Base-by-base conservation (phyloP, 2,329 filamentous ascomycete genomes). In the Pseudonectria foliicola region DNA sequence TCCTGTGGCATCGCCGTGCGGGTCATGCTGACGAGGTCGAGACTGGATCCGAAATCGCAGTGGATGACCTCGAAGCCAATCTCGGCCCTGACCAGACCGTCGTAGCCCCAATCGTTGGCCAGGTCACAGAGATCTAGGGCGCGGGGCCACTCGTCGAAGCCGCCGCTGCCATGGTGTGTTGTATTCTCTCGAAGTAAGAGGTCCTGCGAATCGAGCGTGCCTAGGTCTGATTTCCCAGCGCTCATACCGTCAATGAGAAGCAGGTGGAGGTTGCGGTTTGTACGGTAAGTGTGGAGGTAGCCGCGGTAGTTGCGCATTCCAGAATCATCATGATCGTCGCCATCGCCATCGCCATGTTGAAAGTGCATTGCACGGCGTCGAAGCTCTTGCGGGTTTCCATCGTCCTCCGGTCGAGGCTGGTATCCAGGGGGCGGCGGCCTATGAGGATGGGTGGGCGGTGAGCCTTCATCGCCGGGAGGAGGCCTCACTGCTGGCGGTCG, bases 181-280 rank as follows among this genome's bases (percentile, higher is more conserved):
- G 44, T 47, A 28, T 60, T 54, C 7, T 68, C 66, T 7, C 71
- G 63, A 2, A 87, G 63, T 1, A 86, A 50, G 2, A 68, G 52
- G 48, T 86, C 81, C 48, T 85, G 80, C 0, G 74, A 68, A 49
- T 86, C 82, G 3, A 85, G 64, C 0, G 80, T 84, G 4, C 82
- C 82, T 50, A 78, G 75, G 2, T 50, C 32, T 0, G 73, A 75
- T 46, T 86, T 86, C 2, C 68, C 82, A 0, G 79, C 82, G 3
- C 74, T 73, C 65, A 80, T 78, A 4, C 82, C 82, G 50, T 87
- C 83, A 12, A 86, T 54, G 48, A 85, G 84, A 3, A 87, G 60
- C 3, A 85, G 62, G 10, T 70, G 68, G 1, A 85, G 60, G 4
- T 71, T 62, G 11, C 73, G 67, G 2, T 61, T 70, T 3, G 80